Percentiles rank a stretch among this genome's conserved stretches.
Conservation (phyloP, 2,329 filamentous ascomycete species). For the Blastomyces gilchristii region DNA sequence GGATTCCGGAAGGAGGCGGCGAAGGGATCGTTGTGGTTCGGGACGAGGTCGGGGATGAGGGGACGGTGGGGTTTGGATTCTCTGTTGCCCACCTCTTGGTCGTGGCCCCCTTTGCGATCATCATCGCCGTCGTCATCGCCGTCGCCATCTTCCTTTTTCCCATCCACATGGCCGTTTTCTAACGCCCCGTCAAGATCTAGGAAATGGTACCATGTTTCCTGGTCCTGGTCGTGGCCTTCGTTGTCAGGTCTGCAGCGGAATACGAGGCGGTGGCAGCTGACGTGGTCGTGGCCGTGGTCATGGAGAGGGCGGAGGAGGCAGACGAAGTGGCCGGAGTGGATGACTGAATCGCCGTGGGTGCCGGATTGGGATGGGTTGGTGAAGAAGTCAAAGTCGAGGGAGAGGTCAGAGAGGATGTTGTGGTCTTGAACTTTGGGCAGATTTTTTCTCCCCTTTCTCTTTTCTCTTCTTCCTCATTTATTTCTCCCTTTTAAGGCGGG, state of each 20-base stretch:
- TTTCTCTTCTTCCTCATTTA: neutral
- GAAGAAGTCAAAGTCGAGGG: neutral
- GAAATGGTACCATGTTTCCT: conserved; percentile 4
- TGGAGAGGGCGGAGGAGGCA: conserved; percentile 11
- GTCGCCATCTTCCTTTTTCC: neutral
- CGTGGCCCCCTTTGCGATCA: neutral
- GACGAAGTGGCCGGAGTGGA: conserved; percentile 14
- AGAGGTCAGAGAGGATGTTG: conserved; percentile 8
- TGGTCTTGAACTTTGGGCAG: conserved; percentile 14
- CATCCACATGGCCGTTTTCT: neutral
- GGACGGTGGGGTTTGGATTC: neutral
- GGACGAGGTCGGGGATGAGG: neutral
- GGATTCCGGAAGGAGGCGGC: conserved; percentile 21
- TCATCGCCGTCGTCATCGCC: neutral
- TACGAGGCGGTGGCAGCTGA: conserved; percentile 12
- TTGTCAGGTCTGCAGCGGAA: neutral
- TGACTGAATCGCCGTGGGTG: conserved; percentile 3
- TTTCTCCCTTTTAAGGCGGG: neutral
- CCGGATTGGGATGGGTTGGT: conserved; percentile 6
- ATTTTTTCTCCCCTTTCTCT: neutral
- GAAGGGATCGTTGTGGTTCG: neutral
- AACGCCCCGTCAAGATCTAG: neutral
- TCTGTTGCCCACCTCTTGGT: neutral
- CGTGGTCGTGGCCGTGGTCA: conserved; percentile 10
- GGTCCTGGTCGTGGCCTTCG: conserved; percentile 7